These are phyloP conservation scores for Lactifluus pinguis DNA, from an alignment of 768 basidiomycete species.

Conservation along the genomic window DNA sequence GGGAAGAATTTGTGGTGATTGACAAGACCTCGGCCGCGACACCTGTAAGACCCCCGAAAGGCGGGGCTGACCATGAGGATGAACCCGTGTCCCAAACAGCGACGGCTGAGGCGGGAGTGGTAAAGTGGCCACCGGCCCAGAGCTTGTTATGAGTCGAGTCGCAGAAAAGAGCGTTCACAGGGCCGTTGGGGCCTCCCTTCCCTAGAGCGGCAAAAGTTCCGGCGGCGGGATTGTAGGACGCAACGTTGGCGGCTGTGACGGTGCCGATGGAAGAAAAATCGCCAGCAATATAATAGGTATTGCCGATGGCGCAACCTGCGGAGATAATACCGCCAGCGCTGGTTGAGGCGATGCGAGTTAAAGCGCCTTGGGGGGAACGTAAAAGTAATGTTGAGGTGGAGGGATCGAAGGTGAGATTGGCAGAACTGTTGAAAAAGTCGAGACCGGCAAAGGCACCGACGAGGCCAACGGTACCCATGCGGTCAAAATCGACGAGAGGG, in stretches of 20 bases:
- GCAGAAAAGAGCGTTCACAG: constrained; percentile 68
- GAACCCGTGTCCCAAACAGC: constrained; percentile 62
- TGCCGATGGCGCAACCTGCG: constrained; percentile 62
- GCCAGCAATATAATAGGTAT: constrained; percentile 74
- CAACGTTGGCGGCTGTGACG: constrained; percentile 59
- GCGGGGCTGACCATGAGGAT: constrained; percentile 63
- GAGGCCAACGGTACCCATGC: constrained; percentile 88
- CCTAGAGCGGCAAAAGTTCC: constrained; percentile 54
- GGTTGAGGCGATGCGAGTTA: constrained; percentile 65
- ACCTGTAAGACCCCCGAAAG: constrained; percentile 77
- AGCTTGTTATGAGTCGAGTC: constrained; percentile 54
- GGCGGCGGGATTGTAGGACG: constrained; percentile 57
- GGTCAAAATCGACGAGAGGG: constrained; percentile 52
- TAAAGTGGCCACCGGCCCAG: constrained; percentile 75
- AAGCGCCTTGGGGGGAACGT: constrained; percentile 53
- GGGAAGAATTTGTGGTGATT: constrained; percentile 66
- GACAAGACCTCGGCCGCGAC: constrained; percentile 58
- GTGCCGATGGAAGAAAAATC: constrained; percentile 66
- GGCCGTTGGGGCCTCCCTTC: constrained; percentile 62
- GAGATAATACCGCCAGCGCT: constrained; percentile 70
- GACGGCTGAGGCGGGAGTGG: constrained; percentile 55
- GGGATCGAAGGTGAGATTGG: constrained; percentile 54
- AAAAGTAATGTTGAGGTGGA: constrained; percentile 63
- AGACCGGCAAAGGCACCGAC: constrained; percentile 86
- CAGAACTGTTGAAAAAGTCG: constrained; percentile 56